phyloP scores from a whole-genome alignment of 2,329 filamentous ascomycete genomes.

The Pseudocercospora fuligena region DNA sequence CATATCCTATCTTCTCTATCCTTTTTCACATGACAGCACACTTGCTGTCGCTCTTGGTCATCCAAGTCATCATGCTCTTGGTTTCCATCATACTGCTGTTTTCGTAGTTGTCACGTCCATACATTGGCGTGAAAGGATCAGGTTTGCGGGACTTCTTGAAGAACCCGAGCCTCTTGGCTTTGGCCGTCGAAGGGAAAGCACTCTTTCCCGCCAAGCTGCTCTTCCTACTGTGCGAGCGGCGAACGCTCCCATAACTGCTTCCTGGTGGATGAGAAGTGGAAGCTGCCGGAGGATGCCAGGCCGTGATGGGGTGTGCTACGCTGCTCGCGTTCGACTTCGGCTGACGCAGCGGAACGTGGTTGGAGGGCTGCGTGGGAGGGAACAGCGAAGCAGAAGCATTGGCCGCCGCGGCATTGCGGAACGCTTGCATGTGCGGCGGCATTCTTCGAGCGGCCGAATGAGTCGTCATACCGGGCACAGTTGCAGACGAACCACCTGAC shows the following conservation, averaged over 20 bases:
- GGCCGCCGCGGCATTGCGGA: conserved; percentile 31
- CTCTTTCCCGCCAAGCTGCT: conserved; percentile 27
- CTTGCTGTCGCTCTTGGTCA: conserved; percentile 27
- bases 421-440: conserved; percentile 41
- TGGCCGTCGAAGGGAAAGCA: conserved; percentile 32
- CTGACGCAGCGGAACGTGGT: conserved; percentile 37
- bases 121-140: conserved; percentile 19
- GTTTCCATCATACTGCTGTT: conserved; percentile 32
- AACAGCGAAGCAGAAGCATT: conserved; percentile 37
- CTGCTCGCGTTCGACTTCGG: conserved; percentile 31
- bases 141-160: conserved; percentile 29
- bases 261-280: conserved; percentile 14
- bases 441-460: conserved; percentile 25
- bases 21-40: conserved; percentile 34
- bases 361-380: conserved; percentile 30
- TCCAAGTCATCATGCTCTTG: conserved; percentile 34
- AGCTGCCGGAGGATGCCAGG: conserved; percentile 41
- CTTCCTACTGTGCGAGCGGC: conserved; percentile 18
- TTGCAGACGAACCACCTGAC: conserved; percentile 23
- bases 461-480: conserved; percentile 12
- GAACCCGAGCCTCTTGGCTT: conserved; percentile 37
- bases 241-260: conserved; percentile 23
- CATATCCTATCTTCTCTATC: not conserved
- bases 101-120: conserved; percentile 16
- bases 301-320: conserved; percentile 40